These are phyloP conservation scores for Fusarium nematophilum DNA, from an alignment of 2,329 filamentous ascomycete genomes.

Conservation along the genomic window DNA sequence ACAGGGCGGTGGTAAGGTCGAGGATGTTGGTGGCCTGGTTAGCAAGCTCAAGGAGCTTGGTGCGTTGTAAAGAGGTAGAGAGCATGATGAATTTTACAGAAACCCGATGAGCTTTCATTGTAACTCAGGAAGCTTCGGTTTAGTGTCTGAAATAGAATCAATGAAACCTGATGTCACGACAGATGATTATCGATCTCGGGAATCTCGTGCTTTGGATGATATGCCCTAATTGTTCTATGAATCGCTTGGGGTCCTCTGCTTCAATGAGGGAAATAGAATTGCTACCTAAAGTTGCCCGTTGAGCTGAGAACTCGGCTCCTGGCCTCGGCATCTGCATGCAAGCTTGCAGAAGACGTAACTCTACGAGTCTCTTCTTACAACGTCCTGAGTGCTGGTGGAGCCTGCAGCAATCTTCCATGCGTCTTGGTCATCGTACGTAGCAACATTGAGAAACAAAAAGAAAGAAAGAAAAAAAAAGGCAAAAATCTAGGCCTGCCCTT, in stretches of 20 bases:
- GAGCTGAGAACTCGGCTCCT: no score
- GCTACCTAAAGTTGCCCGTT: no score
- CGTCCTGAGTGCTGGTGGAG: no score
- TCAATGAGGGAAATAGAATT: no score
- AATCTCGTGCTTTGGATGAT: not conserved
- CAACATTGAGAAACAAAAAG: not conserved
- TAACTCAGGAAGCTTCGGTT: not conserved
- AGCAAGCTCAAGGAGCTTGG: slow-evolving; percentile 95
- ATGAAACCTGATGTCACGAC: not conserved
- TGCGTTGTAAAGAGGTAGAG: slow-evolving; percentile 70
- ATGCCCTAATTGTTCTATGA: no score
- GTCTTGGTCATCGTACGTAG: no score
- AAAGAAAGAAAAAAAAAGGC: slow-evolving; percentile 2
- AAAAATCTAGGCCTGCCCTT: not conserved
- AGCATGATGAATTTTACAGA: slow-evolving; percentile 5
- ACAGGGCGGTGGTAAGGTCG: slow-evolving; percentile 95
- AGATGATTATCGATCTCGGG: not conserved
- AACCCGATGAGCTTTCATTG: not conserved
- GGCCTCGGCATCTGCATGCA: no score
- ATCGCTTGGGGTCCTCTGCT: no score
- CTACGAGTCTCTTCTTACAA: no score
- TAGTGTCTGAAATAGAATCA: slow-evolving; percentile 1
- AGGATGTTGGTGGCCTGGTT: slow-evolving; percentile 96
- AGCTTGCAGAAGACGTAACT: not conserved
- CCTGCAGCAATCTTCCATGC: no score